These are phyloP conservation scores for Cunninghamia lanceolata DNA, from an alignment of 75 land plant genomes.

Conservation along the genomic window DNA sequence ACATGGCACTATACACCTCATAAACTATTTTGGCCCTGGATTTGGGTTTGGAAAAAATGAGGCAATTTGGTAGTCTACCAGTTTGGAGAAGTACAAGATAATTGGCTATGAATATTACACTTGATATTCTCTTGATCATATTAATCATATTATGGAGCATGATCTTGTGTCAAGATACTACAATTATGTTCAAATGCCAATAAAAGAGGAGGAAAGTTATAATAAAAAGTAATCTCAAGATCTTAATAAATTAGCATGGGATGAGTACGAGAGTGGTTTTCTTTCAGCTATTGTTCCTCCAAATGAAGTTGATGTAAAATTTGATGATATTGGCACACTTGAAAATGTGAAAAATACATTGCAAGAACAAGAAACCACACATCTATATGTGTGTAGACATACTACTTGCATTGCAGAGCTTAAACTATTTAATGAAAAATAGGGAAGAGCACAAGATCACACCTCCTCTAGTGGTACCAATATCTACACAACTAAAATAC, in stretches of 20 bases:
- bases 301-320: constrained; percentile 88
- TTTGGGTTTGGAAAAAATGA: background rate
- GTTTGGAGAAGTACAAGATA: background rate
- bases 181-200: constrained; percentile 7
- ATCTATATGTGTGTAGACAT: too few species aligned
- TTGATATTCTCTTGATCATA: background rate
- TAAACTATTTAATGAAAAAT: too few species aligned
- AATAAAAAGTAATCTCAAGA: constrained; percentile 2
- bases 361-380: too few species aligned
- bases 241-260: constrained; percentile 83
- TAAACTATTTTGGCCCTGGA: too few species aligned
- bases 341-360: constrained; percentile 90
- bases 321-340: constrained; percentile 94
- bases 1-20: too few species aligned
- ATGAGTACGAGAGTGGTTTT: constrained; percentile 89
- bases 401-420: too few species aligned
- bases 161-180: background rate
- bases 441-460: too few species aligned
- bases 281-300: constrained; percentile 89
- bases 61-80: background rate
- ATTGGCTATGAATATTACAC: constrained; percentile 2
- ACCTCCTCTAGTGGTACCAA: too few species aligned
- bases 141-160: constrained; percentile 1
- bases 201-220: background rate
- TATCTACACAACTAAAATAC: too few species aligned